These are phyloP conservation scores for Saccharomycopsis hybrid DNA, from an alignment of 1,139 yeast species.

Conservation along the genomic window DNA sequence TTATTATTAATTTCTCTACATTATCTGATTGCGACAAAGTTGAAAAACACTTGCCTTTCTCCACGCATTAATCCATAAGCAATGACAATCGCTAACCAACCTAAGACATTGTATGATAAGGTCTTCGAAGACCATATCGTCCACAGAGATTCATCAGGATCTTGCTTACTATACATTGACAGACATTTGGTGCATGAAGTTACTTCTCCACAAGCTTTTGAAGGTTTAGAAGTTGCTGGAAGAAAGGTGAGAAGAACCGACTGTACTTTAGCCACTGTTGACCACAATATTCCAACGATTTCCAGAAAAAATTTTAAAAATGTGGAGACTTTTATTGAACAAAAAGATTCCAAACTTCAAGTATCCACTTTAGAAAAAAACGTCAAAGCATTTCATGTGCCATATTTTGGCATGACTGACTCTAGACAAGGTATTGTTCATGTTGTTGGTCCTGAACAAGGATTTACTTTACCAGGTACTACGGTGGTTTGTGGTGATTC, in stretches of 20 bases:
- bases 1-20: too few relatives aligned
- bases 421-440: constrained; percentile 96
- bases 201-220: constrained; percentile 98
- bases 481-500: constrained; percentile 99
- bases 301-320: constrained; percentile 71
- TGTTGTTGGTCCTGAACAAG: constrained; percentile 98
- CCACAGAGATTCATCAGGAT: constrained; percentile 81
- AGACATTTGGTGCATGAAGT: constrained; percentile 97
- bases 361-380: constrained; percentile 89
- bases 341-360: constrained; percentile 87
- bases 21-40: too few relatives aligned
- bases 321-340: constrained; percentile 77
- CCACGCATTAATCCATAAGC: too few relatives aligned
- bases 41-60: too few relatives aligned
- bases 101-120: constrained; percentile 86
- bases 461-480: constrained; percentile 96
- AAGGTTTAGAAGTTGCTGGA: constrained; percentile 82
- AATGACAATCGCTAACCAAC: constrained; percentile 25
- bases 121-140: constrained; percentile 93
- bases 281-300: constrained; percentile 93
- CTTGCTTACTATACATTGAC: constrained; percentile 82
- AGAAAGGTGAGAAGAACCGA: constrained; percentile 86
- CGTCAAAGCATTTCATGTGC: constrained; percentile 80
- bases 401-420: constrained; percentile 93
- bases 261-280: constrained; percentile 95